These are phyloP conservation scores for Lactifluus piperatus DNA, from an alignment of 768 basidiomycete genomes.

Conservation along the genomic window DNA sequence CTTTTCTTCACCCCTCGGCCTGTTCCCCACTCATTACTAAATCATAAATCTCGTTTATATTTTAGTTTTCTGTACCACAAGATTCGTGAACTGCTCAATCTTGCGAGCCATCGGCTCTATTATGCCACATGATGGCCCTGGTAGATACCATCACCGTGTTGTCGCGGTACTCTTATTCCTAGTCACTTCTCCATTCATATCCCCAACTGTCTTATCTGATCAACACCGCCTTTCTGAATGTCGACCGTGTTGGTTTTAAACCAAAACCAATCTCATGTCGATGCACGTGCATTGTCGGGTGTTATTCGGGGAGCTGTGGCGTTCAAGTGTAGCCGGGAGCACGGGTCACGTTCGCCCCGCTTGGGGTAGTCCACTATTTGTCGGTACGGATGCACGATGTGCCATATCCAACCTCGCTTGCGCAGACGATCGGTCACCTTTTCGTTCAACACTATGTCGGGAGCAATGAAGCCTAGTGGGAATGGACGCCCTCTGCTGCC, in stretches of 20 bases:
- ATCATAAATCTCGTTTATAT: no score
- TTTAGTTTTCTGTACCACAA: neutral
- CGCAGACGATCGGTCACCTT: slow-evolving; percentile 2
- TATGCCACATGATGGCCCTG: neutral
- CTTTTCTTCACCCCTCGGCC: neutral
- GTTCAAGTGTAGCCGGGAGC: slow-evolving; percentile 3
- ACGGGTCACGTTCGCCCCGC: slow-evolving; percentile 1
- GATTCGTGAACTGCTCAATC: neutral
- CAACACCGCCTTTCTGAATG: slow-evolving; percentile 2
- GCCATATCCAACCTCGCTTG: neutral
- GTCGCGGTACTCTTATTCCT: neutral
- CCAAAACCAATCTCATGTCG: neutral
- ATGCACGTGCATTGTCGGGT: neutral
- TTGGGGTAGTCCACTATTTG: neutral
- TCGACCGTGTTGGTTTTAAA: neutral
- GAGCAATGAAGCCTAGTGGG: neutral
- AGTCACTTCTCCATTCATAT: neutral
- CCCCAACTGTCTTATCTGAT: slow-evolving; percentile 7
- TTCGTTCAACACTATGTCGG: slow-evolving; percentile 5
- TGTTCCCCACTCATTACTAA: neutral
- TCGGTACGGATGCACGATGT: neutral
- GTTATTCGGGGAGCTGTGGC: slow-evolving; percentile 8
- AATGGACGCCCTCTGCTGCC: neutral
- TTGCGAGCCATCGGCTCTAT: neutral
- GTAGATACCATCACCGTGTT: neutral